Evolutionary conservation across 495 filamentous ascomycete species (phyloP), one percentile per base, ranked within the genome.

Genomic region (Neurospora sp.): DNA sequence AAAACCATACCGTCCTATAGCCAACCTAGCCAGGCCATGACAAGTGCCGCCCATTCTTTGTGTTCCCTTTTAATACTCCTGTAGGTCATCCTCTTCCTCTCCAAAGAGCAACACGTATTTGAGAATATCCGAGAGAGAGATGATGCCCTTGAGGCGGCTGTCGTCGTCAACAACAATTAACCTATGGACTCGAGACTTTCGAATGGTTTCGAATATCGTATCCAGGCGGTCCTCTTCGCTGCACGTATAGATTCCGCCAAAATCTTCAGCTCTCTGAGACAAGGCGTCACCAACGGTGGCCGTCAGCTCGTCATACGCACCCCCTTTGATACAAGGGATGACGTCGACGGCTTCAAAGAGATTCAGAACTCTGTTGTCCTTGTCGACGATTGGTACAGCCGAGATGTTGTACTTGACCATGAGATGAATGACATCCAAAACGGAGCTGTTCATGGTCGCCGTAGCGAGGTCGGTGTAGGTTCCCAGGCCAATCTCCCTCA

Each of bases 291-390:
- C 96, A 7, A 98, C 94, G 22, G 86, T 93, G 3, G 96, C 87
- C 59, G 91, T 88, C 71, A 98, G 85, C 74, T 98, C 96, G 71
- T 98, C 94, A 75, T 98, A 98, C 18, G 89, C 89, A 16, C 94
- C 94, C 12, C 93, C 94, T 79, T 96, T 96, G 79, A 99, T 98
- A 76, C 97, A 87, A 0, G 94, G 91, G 75, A 99, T 96, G 61
- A 99, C 93, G 83, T 99, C 96, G 68, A 99, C 94, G 9, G 96
- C 93, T 82, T 99, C 96, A 77, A 98, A 99, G 7, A 98, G 93
- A 79, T 99, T 99, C 75, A 97, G 89, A 1, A 99, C 88, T 78
- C 77, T 86, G 88, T 91, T 90, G 77, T 93, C 90, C 27, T 87
- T 85, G 78, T 98, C 96, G 69, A 98, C 79, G 73, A 99, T 97